Evolutionary conservation across 331 rosid genomes (phyloP), one percentile per base, ranked within the genome.

Genomic region (Malus hybrid): DNA sequence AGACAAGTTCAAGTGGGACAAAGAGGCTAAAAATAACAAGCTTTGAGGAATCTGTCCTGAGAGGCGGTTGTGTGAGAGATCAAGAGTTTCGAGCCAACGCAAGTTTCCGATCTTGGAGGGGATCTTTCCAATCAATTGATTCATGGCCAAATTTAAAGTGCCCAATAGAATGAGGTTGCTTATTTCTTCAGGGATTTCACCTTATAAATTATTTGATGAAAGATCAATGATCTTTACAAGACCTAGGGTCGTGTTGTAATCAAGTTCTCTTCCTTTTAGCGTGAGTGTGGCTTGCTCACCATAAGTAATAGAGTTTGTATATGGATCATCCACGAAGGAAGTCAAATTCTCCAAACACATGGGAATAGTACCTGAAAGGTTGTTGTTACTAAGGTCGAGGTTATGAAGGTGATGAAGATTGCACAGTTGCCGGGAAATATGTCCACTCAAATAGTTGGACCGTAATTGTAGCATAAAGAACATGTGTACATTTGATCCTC

Each of bases 61-160:
- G 2, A 77, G 22, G 7, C 33, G 74, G 46, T 80, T 83, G 13
- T 4, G 19, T 1, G 82, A 84, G 10, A 84, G 3, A 57, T 81
- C 83, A 22, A 82, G 67, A 7, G 73, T 68, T 42, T 64, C 56
- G 8, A 82, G 61, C 8, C 0, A 36, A 6, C 3, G 1, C 24
- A 62, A 13, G n/a, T 8, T 4, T 1, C 56, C 52, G 1, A 77
- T 68, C 71, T 34, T 32, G 0, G 26, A 1, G 2, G 83, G 79
- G 33, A 80, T 72, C 3, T 46, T 65, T 8, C 87, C 87, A 0
- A 0, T 29, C 2, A 88, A 63, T 18, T 36, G 63, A 63, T 88
- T 88, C n/a, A 50, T 26, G 0, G 86, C 81, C 56, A 88, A 68
- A 55, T 88, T 83, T 32, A 87, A 13, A 1, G 4, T 78, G 0